phyloP scores from a whole-genome alignment of 2,329 filamentous ascomycete species.

The Colletotrichum echinochloae region DNA sequence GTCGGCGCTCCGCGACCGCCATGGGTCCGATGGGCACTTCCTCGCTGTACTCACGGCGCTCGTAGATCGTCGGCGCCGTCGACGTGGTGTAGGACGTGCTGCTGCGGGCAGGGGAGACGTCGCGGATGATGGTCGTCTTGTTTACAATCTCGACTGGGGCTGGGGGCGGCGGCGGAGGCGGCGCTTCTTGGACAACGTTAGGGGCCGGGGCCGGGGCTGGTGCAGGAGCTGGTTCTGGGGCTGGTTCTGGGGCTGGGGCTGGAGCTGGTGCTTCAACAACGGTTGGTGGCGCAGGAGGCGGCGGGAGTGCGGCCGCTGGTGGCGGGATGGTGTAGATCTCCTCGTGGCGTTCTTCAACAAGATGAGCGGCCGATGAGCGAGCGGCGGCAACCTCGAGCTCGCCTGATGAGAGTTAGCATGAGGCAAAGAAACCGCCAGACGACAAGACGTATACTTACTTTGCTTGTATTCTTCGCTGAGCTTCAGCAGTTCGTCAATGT shows the following conservation, averaged over 20 bases:
- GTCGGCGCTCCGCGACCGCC: constrained; percentile 54
- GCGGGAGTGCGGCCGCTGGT: constrained; percentile 43
- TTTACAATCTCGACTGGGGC: constrained; percentile 55
- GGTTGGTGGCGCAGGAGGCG: constrained; percentile 49
- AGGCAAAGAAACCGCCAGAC: too few species aligned
- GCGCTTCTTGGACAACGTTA: constrained; percentile 51
- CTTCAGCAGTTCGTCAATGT: constrained; percentile 90
- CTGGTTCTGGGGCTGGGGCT: constrained; percentile 36
- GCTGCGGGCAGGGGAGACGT: constrained; percentile 60
- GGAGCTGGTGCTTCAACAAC: constrained; percentile 44
- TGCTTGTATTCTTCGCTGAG: constrained; percentile 82
- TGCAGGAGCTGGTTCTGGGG: too few species aligned
- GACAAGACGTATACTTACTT: constrained; percentile 54
- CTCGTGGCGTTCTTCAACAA: constrained; percentile 62
- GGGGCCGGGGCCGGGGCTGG: constrained; percentile 40
- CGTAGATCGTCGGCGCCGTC: constrained; percentile 52
- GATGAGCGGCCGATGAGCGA: constrained; percentile 59
- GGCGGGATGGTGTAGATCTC: constrained; percentile 54
- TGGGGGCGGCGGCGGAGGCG: constrained; percentile 48
- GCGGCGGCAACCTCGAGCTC: constrained; percentile 59
- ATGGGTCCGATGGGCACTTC: constrained; percentile 55
- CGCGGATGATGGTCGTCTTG: constrained; percentile 61
- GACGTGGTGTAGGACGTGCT: constrained; percentile 49
- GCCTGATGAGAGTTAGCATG: constrained; percentile 46
- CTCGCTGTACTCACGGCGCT: constrained; percentile 53